Evolutionary conservation across 345 rosid genomes (phyloP).

Genomic region (Hypericum androsaemum): DNA sequence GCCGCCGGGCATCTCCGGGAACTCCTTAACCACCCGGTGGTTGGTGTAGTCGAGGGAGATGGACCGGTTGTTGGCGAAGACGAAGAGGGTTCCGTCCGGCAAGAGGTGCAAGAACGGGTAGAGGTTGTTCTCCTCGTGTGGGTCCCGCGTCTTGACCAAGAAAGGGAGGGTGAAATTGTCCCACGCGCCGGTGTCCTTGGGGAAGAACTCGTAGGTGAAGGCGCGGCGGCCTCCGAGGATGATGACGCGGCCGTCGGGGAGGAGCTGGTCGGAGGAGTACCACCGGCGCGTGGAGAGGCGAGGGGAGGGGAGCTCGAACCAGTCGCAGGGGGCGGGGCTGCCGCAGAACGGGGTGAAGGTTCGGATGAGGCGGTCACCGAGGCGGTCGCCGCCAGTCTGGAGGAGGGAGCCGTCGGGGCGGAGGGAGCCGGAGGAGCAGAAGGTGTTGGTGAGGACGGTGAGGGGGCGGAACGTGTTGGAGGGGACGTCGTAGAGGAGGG

Average conservation of each 20-base stretch:
- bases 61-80: slow-evolving; percentile 67
- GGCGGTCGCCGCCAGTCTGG: slow-evolving; percentile 78
- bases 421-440: slow-evolving; percentile 83
- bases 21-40: slow-evolving; percentile 42
- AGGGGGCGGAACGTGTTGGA: slow-evolving; percentile 53
- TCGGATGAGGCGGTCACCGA: slow-evolving; percentile 53
- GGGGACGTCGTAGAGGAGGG: slow-evolving; percentile 50
- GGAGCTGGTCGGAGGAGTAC: slow-evolving; percentile 63
- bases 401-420: slow-evolving; percentile 53
- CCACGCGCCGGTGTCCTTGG: slow-evolving; percentile 4
- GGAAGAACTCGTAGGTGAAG: slow-evolving; percentile 60
- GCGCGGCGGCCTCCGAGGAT: slow-evolving; percentile 69
- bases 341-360: slow-evolving; percentile 32
- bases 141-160: slow-evolving; percentile 42
- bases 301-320: slow-evolving; percentile 46
- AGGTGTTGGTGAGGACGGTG: slow-evolving; percentile 54
- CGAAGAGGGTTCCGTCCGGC: slow-evolving; percentile 76
- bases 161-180: slow-evolving; percentile 26
- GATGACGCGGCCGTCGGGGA: slow-evolving; percentile 65
- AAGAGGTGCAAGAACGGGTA: slow-evolving; percentile 79
- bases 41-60: slow-evolving; percentile 50
- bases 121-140: slow-evolving; percentile 51
- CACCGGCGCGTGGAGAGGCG: slow-evolving; percentile 52
- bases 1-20: slow-evolving; percentile 40
- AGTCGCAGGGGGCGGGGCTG: slow-evolving; percentile 38